Evolutionary conservation across 2,329 filamentous ascomycete genomes (phyloP).

Genomic region (Pseudogymnoascus destructans): DNA sequence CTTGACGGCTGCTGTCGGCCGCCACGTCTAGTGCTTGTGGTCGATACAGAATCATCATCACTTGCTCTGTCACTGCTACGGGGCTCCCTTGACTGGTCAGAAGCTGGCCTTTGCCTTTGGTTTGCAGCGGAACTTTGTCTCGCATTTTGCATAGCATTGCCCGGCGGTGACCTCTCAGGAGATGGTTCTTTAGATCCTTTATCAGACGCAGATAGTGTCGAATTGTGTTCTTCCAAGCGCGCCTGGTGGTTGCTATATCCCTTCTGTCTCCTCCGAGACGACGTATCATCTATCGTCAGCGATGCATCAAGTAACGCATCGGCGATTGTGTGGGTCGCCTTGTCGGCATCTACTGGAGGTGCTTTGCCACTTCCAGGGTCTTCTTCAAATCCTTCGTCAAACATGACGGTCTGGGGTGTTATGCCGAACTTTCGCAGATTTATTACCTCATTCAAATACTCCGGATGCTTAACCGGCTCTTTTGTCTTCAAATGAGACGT

Average conservation of each 20-base stretch:
- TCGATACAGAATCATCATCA: slow-evolving; percentile 25
- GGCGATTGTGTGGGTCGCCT: slow-evolving; percentile 61
- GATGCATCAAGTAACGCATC: slow-evolving; percentile 88
- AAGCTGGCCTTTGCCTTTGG: slow-evolving; percentile 15
- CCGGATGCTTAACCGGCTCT: slow-evolving; percentile 19
- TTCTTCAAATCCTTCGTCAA: slow-evolving; percentile 59
- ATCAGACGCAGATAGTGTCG: not conserved
- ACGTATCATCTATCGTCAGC: slow-evolving; percentile 64
- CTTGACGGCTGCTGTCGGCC: slow-evolving; percentile 47
- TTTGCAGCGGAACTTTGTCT: not conserved
- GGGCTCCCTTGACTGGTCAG: slow-evolving; percentile 9
- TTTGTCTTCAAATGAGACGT: slow-evolving; percentile 59
- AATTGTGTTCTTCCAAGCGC: slow-evolving; percentile 28
- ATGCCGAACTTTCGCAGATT: slow-evolving; percentile 63
- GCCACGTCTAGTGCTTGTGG: slow-evolving; percentile 20
- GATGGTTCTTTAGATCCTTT: not conserved
- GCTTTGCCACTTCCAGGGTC: slow-evolving; percentile 29
- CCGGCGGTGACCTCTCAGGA: not conserved
- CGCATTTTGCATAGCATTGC: not conserved
- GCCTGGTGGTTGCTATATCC: slow-evolving; percentile 39
- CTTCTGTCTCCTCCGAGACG: slow-evolving; percentile 39
- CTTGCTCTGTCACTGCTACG: slow-evolving; percentile 17
- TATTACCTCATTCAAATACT: slow-evolving; percentile 56
- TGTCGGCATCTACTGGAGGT: slow-evolving; percentile 27
- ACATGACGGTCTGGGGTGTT: slow-evolving; percentile 79